These are phyloP conservation scores for Globisporangium viniferum DNA, from an alignment of 352 stramenopile species.

Conservation along the genomic window DNA sequence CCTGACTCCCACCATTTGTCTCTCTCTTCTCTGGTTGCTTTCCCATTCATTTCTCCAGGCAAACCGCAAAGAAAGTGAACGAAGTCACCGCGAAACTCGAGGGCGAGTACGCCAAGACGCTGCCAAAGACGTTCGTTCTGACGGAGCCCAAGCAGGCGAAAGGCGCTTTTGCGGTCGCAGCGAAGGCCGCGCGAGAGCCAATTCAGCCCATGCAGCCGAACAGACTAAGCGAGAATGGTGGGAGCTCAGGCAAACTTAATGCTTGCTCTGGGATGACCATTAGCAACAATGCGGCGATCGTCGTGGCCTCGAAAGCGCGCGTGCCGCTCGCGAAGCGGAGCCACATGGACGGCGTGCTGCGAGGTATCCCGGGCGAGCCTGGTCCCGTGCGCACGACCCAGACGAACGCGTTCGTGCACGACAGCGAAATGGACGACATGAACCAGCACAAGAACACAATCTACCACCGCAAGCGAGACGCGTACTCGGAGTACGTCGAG, in stretches of 20 bases:
- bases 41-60: conserved; percentile 27
- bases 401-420: conserved; percentile 55
- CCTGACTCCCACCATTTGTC: neutral
- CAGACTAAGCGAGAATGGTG: conserved; percentile 36
- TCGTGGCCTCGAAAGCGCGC: conserved; percentile 22
- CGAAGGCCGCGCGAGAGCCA: conserved; percentile 48
- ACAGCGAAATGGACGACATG: conserved; percentile 75
- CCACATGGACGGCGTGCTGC: conserved; percentile 77
- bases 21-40: conserved; percentile 3
- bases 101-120: conserved; percentile 40
- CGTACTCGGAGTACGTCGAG: conserved; percentile 87
- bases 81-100: conserved; percentile 41
- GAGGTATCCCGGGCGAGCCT: conserved; percentile 43
- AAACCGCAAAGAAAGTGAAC: conserved; percentile 36
- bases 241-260: conserved; percentile 18
- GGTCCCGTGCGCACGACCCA: conserved; percentile 38
- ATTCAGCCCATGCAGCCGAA: conserved; percentile 48
- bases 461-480: conserved; percentile 78
- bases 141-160: conserved; percentile 45
- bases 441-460: conserved; percentile 70
- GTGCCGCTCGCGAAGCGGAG: conserved; percentile 65
- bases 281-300: conserved; percentile 17
- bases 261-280: neutral
- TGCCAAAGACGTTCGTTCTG: conserved; percentile 65
- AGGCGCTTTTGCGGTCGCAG: conserved; percentile 45